Evolutionary conservation across 345 rosid species (phyloP).

Genomic region (Aquilaria malaccensis): DNA sequence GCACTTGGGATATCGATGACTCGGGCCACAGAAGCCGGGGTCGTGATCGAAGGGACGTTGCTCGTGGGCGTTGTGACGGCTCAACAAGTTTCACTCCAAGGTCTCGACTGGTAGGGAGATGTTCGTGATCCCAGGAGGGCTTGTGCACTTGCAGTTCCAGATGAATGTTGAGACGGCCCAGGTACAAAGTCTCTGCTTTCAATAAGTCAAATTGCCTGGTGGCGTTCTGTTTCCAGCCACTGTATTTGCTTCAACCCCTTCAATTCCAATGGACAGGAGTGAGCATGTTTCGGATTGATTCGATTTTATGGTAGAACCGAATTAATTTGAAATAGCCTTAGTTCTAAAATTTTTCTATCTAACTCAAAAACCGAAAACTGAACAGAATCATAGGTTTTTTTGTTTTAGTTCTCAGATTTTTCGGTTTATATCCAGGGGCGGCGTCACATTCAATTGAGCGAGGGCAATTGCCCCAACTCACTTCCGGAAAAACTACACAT

Average conservation of each 20-base stretch:
- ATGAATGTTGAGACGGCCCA: slow-evolving; percentile 50
- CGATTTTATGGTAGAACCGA: too few species aligned
- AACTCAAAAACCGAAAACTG: too few species aligned
- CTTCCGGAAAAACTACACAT: too few species aligned
- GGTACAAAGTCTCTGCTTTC: slow-evolving; percentile 58
- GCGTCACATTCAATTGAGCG: too few species aligned
- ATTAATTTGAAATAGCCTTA: too few species aligned
- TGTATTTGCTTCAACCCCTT: slow-evolving; percentile 45
- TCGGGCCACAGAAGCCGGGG: slow-evolving; percentile 44
- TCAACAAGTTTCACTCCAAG: slow-evolving; percentile 34
- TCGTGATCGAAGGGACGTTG: slow-evolving; percentile 49
- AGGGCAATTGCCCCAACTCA: too few species aligned
- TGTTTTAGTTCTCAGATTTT: too few species aligned
- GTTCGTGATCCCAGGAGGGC: slow-evolving; percentile 58
- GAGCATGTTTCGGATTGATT: too few species aligned
- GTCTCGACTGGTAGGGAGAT: slow-evolving; percentile 38
- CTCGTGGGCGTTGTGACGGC: slow-evolving; percentile 54
- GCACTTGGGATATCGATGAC: slow-evolving; percentile 5
- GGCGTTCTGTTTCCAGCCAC: slow-evolving; percentile 22
- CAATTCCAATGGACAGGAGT: slow-evolving; percentile 28
- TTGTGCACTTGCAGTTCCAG: slow-evolving; percentile 53
- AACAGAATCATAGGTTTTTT: too few species aligned
- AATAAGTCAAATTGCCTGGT: slow-evolving; percentile 64
- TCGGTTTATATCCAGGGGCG: too few species aligned
- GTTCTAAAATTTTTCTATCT: too few species aligned